Percentiles rank a stretch among this genome's conserved stretches.
phyloP scores from a whole-genome alignment of 805 yeast genomes.

The Metschnikowia anglica region DNA sequence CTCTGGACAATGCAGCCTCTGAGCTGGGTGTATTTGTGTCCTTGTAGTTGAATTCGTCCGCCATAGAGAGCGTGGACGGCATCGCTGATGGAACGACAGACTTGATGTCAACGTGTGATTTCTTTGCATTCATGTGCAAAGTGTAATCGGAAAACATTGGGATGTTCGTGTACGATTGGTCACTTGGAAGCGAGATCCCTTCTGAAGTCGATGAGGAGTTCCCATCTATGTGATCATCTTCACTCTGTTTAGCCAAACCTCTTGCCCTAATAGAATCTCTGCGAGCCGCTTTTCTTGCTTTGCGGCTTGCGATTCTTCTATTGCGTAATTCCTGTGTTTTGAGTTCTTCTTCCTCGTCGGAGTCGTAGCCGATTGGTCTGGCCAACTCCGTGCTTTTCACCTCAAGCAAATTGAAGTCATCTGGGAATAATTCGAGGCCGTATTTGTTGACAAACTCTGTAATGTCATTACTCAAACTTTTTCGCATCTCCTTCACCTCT shows the following conservation, averaged over 20 bases:
- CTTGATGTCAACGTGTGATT: conserved; percentile 18
- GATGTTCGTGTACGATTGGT: conserved; percentile 61
- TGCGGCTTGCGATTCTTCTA: conserved; percentile 38
- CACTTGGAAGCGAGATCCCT: conserved; percentile 61
- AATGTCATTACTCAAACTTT: conserved; percentile 64
- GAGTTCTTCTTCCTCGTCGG: conserved; percentile 51
- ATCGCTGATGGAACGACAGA: conserved; percentile 16
- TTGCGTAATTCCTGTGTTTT: conserved; percentile 48
- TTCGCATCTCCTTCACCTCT: conserved; percentile 61
- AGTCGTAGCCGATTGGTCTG: conserved; percentile 32
- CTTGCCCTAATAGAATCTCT: conserved; percentile 4
- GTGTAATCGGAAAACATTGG: conserved; percentile 59
- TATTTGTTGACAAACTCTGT: conserved; percentile 75
- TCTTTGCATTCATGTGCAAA: conserved; percentile 31
- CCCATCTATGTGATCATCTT: conserved; percentile 23
- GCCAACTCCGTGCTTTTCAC: conserved; percentile 38
- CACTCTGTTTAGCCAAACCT: conserved; percentile 13
- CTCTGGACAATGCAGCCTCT: conserved; percentile 22
- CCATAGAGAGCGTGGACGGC: conserved; percentile 31
- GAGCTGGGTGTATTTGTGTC: conserved; percentile 12
- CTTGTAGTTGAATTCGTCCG: conserved; percentile 31
- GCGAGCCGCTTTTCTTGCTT: conserved; percentile 19
- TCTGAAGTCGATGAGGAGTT: conserved; percentile 49
- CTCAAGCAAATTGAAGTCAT: conserved; percentile 65
- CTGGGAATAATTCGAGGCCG: conserved; percentile 82